Evolutionary conservation across 768 basidiomycete genomes (phyloP).

Genomic region (Solioccasus polychromus): DNA sequence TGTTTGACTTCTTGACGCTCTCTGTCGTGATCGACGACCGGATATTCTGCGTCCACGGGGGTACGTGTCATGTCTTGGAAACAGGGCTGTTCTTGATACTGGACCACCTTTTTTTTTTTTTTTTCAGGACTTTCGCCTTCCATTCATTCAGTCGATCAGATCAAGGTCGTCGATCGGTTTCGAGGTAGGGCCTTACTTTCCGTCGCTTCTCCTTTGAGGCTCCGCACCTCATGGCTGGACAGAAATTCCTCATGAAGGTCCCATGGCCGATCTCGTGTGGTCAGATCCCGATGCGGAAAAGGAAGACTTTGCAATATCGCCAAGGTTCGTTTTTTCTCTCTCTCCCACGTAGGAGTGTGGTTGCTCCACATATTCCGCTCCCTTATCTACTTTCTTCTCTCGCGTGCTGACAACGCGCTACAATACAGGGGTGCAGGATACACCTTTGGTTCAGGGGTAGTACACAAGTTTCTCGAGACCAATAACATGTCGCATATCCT

Average conservation of each 20-base stretch:
- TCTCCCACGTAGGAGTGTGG: constrained; percentile 8
- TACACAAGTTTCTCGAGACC: constrained; percentile 93
- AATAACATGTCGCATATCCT: constrained; percentile 98
- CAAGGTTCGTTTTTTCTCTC: constrained; percentile 58
- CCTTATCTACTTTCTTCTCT: constrained; percentile 10
- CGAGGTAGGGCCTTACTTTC: constrained; percentile 57
- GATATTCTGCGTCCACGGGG: constrained; percentile 99
- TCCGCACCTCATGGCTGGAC: constrained; percentile 23
- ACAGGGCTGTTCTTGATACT: too few relatives aligned
- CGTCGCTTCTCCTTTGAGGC: constrained; percentile 19
- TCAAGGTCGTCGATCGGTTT: constrained; percentile 98
- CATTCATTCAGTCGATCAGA: constrained; percentile 98
- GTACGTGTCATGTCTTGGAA: constrained; percentile 51
- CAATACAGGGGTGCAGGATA: constrained; percentile 89
- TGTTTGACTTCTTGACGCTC: constrained; percentile 98
- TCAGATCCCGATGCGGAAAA: constrained; percentile 99
- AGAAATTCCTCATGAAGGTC: constrained; percentile 99
- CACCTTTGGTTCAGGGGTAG: constrained; percentile 97
- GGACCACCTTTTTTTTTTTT: too few relatives aligned
- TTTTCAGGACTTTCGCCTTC: constrained; percentile 86
- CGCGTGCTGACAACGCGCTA: neutral
- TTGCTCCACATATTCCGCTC: constrained; percentile 10
- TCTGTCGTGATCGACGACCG: constrained; percentile 98
- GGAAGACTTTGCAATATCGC: constrained; percentile 98
- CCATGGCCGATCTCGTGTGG: constrained; percentile 99